Evolutionary conservation across 1,139 yeast species (phyloP).

Genomic region (Neolecta irregularis): DNA sequence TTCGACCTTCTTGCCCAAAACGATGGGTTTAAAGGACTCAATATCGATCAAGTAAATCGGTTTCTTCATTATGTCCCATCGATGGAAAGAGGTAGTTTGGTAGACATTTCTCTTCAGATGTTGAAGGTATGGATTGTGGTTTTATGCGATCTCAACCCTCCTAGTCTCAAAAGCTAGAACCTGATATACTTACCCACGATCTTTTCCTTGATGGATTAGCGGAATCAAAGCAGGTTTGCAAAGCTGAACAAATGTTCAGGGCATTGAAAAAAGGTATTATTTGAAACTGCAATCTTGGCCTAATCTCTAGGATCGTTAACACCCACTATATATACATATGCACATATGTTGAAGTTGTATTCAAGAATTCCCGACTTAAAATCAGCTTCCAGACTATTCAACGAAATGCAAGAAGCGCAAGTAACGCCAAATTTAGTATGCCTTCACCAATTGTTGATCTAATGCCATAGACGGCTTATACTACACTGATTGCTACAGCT

Average conservation of each 20-base stretch:
- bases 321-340: conserved; percentile 11
- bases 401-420: conserved; percentile 10
- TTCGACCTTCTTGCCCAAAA: too few relatives aligned
- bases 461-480: conserved; percentile 1
- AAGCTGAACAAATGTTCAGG: conserved; percentile 8
- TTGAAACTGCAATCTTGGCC: background rate
- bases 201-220: conserved; percentile 12
- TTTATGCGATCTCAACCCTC: conserved; percentile 1
- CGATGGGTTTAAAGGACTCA: conserved; percentile 2
- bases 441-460: background rate
- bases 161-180: conserved; percentile 2
- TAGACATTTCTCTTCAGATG: background rate
- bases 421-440: conserved; percentile 11
- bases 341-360: conserved; percentile 12
- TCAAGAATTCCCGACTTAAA: conserved; percentile 3
- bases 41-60: conserved; percentile 4
- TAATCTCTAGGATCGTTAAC: conserved; percentile 5
- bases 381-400: conserved; percentile 7
- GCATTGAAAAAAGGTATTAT: conserved; percentile 1
- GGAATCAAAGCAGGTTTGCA: conserved; percentile 3
- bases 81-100: background rate
- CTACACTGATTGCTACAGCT: conserved; percentile 10
- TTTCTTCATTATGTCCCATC: conserved; percentile 7
- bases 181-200: conserved; percentile 10
- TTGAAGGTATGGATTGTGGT: background rate